Evolutionary conservation across 768 basidiomycete genomes (phyloP), one percentile per base, ranked within the genome.

Genomic region (Strobilomyces echinocephalus): DNA sequence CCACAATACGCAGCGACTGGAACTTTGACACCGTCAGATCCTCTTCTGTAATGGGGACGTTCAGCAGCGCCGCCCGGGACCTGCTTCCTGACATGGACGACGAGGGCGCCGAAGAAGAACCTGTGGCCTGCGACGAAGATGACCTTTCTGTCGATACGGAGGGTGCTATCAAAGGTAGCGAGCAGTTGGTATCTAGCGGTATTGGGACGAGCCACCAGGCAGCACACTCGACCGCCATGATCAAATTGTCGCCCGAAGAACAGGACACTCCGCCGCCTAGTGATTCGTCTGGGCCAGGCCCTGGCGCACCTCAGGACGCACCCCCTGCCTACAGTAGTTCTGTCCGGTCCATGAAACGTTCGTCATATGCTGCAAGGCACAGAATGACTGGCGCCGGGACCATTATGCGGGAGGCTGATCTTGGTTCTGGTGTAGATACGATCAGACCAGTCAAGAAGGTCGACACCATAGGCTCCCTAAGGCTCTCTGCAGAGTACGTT

Each of bases 391-490:
- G 80, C 36, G 62, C 77, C 14, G 92, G 93, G 11, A 92, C 90
- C 0, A 74, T 92, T 8, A 72, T 94, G 61, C 80, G 80, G 40
- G 85, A 85, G 61, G 91, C 85, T 11, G 93, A 95, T 69, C 65
- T 95, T n/a, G 92, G 91, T 16, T 88, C 77, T 49, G 92, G 92
- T 36, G 77, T 89, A 42, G 91, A 90, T 62, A 98, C 95, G 1
- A 91, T 98, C 62, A 80, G 93, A 49, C 94, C 95, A 0, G 84
- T 95, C 56, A 95, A 95, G 79, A 91, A 90, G 63, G 85, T 95
- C 30, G 93, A 97, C 66, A 79, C 86, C 5, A 76, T 78, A 11
- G 83, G 86, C 4, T 93, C 91, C 5, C 72, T 92, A 14, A 76
- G 85, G 56, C 68, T 89, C 18, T 92, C 91, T 1, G 79, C 83